Percentiles rank a stretch among this genome's conserved stretches.
These are phyloP conservation scores for Blastobotrys malaysiensis DNA, from an alignment of 1,139 yeast species.

Conservation along the genomic window DNA sequence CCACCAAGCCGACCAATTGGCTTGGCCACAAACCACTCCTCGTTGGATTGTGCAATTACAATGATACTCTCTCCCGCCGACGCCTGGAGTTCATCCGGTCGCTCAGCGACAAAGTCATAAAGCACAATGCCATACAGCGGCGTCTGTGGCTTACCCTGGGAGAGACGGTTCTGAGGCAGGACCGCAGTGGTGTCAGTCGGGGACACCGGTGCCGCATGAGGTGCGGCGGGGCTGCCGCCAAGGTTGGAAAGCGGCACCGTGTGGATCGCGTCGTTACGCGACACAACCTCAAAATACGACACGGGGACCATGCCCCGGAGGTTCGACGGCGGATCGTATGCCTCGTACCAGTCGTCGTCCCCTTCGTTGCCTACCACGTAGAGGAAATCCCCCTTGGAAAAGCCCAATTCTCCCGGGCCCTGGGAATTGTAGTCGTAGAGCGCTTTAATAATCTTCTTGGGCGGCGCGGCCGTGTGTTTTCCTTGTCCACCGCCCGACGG, in stretches of 20 bases:
- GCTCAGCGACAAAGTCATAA: constrained; percentile 83
- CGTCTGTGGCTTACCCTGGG: constrained; percentile 13
- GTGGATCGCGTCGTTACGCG: constrained; percentile 44
- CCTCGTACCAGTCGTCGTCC: constrained; percentile 77
- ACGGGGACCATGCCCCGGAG: constrained; percentile 84
- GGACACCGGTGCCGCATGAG: constrained; percentile 4
- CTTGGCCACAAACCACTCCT: constrained; percentile 96
- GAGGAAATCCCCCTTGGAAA: constrained; percentile 80
- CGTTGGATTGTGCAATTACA: constrained; percentile 92
- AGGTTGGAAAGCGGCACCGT: constrained; percentile 27
- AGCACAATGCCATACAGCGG: constrained; percentile 62
- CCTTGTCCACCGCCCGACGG: constrained; percentile 1
- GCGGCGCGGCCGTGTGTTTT: constrained; percentile 38
- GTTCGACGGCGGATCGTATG: constrained; percentile 77
- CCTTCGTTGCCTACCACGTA: constrained; percentile 65
- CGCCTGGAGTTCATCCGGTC: constrained; percentile 81
- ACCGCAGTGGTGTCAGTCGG: neutral
- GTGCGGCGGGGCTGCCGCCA: constrained; percentile 8
- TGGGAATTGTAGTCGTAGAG: constrained; percentile 71
- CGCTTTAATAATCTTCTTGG: constrained; percentile 82
- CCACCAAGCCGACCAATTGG: constrained; percentile 95
- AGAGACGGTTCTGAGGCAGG: neutral
- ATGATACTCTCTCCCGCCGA: constrained; percentile 82
- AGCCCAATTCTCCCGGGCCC: constrained; percentile 76
- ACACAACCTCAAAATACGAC: constrained; percentile 73